Base-by-base conservation (phyloP, 257 asterid species). In the Linaria vulgaris region DNA sequence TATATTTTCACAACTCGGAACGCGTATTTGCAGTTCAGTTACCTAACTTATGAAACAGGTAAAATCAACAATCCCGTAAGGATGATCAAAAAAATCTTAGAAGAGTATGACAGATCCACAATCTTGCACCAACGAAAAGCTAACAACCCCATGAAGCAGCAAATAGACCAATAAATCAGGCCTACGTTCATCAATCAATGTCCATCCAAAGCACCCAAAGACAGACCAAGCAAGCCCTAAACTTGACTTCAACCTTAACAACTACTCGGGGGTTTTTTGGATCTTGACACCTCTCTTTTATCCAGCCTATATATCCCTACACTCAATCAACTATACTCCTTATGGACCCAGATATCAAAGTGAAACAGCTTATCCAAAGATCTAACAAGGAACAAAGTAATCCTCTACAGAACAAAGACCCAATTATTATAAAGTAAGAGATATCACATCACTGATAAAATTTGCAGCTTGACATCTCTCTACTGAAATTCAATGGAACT, bases 401-500 rank as follows among this genome's bases (percentile, higher is more conserved):
- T 37, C 56, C 46, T 59, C 45, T 46, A n/a, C 48, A 45, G 20
- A 19, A 43, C 50, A 56, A 15, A 47, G 45, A 56, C 56, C 53
- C 8, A 23, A 16, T 44, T 17, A 60, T 25, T 39, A n/a, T 58
- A 61, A 34, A 61, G 20, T 70, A 61, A 30, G 23, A 53, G 20
- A 39, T 20, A 46, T 48, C n/a, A 37, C 53, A 10, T 41, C 45
- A 22, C 43, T 6, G 30, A 31, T 31, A 43, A 38, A 24, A 22
- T 17, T 52, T 30, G 50, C 59, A 69, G 48, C 61, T 68, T n/a
- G 23, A 37, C 37, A 16, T 1, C 51, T 39, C 67, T 47, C 20
- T 14, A 52, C 60, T 24, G 23, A 25, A 66, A n/a, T 20, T 49
- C 50, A 69, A 41, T 0, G 12, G 15, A 69, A 56, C 16, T 38